Conservation (phyloP, 805 yeast genomes). For the Teunomyces pallodes region DNA sequence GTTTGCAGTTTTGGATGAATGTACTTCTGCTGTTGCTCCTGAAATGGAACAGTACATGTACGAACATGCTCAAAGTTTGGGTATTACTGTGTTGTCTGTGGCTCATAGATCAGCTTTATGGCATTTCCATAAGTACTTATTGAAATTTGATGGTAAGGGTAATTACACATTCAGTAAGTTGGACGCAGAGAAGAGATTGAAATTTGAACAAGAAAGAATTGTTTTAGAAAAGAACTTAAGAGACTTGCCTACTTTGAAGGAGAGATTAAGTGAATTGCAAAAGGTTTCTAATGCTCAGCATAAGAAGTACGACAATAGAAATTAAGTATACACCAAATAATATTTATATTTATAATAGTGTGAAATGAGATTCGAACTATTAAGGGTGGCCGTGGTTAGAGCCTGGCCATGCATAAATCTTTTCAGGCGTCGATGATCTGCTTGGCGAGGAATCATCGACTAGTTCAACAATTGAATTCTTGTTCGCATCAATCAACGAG, state of each 20-base stretch:
- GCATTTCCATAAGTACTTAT: constrained; percentile 82
- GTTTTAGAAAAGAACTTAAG: constrained; percentile 67
- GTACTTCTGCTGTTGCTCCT: constrained; percentile 91
- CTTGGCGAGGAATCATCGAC: constrained; percentile 17
- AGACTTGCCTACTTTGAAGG: constrained; percentile 63
- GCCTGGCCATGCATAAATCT: constrained; percentile 63
- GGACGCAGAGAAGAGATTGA: constrained; percentile 69
- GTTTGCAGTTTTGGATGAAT: constrained; percentile 93
- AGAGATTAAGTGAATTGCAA: constrained; percentile 62
- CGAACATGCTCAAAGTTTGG: constrained; percentile 70
- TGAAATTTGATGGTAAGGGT: constrained; percentile 86
- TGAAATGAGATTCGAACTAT: constrained; percentile 9
- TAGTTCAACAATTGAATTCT: constrained; percentile 13
- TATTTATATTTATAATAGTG: constrained; percentile 9
- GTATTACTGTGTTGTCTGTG: constrained; percentile 82
- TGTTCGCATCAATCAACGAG: constrained; percentile 10
- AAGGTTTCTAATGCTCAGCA: constrained; percentile 48
- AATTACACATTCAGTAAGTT: constrained; percentile 59
- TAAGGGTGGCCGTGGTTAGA: constrained; percentile 63
- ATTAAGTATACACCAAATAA: constrained; percentile 7
- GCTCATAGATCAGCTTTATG: constrained; percentile 91
- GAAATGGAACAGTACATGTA: constrained; percentile 90
- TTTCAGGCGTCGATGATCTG: constrained; percentile 35
- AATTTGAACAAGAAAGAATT: constrained; percentile 75
- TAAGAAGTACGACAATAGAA: constrained; percentile 7